Base-by-base conservation (phyloP, 2,329 filamentous ascomycete species). In the Colletotrichum caudatum region DNA sequence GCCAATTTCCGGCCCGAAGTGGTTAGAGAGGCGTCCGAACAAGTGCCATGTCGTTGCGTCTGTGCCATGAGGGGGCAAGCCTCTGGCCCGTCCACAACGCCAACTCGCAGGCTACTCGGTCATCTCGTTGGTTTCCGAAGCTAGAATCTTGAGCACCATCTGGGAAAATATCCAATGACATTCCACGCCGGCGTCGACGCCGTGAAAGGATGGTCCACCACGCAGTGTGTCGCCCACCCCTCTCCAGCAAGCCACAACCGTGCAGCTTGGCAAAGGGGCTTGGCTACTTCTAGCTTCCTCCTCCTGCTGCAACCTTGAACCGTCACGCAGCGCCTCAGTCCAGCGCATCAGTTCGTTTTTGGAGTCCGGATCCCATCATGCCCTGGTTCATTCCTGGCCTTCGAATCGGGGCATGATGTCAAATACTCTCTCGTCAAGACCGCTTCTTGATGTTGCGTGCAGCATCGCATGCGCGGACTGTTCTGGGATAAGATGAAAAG, bases 311-410 rank as follows among this genome's bases (percentile, higher is more conserved):
- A 48, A 62, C 33, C 59, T 48, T 16, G 59, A 33, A 46, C 35
- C 33, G 29, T 61, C 44, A 50, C 58, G 18, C 44, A 16, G 58
- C 44, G 29, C 41, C 26, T 33, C 46, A 12, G 18, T 48, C 41
- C 26, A 62, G 29, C 59, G 60, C 46, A 20, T 41, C 46, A n/a
- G 33, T 62, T 62, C 46, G 33, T 41, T 53, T 51, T 63, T 12
- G n/a, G 46, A 56, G 6, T 16, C 23, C 6, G 4, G 14, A 33
- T 39, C 33, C 50, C 46, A 35, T 62, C 33, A 35, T 39, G n/a
- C 46, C 46, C 39, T 26, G 59, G 39, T 35, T 16, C n/a, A 62
- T 39, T 51, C 35, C 35, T 57, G n/a, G 5, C 20, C 33, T 33
- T 46, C 46, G 50, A 8, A 26, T 58, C 6, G 12, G 54, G 35